Base-by-base conservation (phyloP, 805 yeast species). In the Saccharomyces kudriavzevii region DNA sequence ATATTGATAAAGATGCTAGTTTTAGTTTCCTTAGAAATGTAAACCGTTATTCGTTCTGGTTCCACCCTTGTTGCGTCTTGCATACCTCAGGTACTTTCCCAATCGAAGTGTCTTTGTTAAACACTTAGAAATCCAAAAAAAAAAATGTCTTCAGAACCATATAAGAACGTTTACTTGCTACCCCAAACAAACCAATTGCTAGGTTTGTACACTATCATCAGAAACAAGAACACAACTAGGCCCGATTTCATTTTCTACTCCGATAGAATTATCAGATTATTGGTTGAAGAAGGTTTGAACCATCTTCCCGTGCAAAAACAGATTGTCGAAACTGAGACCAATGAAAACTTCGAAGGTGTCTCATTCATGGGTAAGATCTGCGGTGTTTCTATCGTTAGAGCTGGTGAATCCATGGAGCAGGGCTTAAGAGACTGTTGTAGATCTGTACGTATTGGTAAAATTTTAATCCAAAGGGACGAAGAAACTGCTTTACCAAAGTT, bases 371-470 rank as follows among this genome's bases (percentile, higher is more conserved):
- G 99, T 47, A 90, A 89, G 71, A 94, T 94, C 56, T 92, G 98
- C 70, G 99, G 99, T 60, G 99, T 94, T 40, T 89, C 97, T 17
- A 94, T 94, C 67, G 95, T 94, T 64, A 81, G 99, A 69, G 99
- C 99, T 4, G 99, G 99, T 60, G 99, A 94, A 72, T 86, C 96
- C 47, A 94, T 94, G 99, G 99, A 94, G 72, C 96, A 89, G 77
- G 99, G 98, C 31, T 77, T 94, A 59, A 83, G 99, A 70, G 98
- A 92, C 70, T 92, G 99, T 72, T 90, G 98, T 70, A 81, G 99
- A 60, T 86, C 96, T 10, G 99, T 94, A 40, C 80, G 98, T 67
- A 87, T 94, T 56, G 99, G 99, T 52, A 94, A 94, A 76, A 92
- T 94, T 61, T 77, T 94, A 67, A 94, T 94, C 62, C 99, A 94